phyloP scores from a whole-genome alignment of 2,329 filamentous ascomycete genomes.

The Penicillium hordei region DNA sequence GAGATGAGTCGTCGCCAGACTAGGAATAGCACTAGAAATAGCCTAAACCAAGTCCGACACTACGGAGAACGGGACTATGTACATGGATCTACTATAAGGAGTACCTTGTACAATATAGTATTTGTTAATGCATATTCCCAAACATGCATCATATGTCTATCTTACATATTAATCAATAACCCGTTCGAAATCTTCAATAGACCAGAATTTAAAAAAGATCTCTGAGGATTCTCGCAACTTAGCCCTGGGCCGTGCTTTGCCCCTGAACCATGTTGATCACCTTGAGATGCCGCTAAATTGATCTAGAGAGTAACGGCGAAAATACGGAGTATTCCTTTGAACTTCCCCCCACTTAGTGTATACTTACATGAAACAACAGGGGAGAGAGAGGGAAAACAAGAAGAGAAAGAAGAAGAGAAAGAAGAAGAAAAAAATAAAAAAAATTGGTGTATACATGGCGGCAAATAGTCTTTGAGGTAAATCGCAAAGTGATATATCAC shows the following conservation, averaged over 20 bases:
- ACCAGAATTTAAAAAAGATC: neutral
- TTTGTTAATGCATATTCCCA: neutral
- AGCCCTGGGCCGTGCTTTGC: constrained; percentile 7
- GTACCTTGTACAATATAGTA: neutral
- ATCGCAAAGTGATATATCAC: constrained; percentile 6
- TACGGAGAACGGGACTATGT: neutral
- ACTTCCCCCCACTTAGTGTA: neutral
- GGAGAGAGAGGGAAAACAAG: neutral
- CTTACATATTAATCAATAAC: constrained; percentile 8
- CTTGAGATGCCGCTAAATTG: constrained; percentile 1
- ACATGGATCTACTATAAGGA: neutral
- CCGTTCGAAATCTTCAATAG: neutral
- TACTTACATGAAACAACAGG: neutral
- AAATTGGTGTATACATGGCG: neutral
- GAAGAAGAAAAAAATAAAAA: neutral
- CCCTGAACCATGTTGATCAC: constrained; percentile 12
- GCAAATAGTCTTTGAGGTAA: constrained; percentile 4
- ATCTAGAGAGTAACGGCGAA: neutral
- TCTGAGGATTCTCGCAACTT: neutral
- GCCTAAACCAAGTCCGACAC: constrained; percentile 1
- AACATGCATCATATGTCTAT: neutral
- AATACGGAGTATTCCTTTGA: neutral
- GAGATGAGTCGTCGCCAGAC: neutral
- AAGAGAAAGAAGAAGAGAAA: neutral
- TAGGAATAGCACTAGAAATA: constrained; percentile 1